Evolutionary conservation across 106 monocot species (phyloP), one percentile per base, ranked within the genome.

Genomic region (Dendrobium chrysotoxum): DNA sequence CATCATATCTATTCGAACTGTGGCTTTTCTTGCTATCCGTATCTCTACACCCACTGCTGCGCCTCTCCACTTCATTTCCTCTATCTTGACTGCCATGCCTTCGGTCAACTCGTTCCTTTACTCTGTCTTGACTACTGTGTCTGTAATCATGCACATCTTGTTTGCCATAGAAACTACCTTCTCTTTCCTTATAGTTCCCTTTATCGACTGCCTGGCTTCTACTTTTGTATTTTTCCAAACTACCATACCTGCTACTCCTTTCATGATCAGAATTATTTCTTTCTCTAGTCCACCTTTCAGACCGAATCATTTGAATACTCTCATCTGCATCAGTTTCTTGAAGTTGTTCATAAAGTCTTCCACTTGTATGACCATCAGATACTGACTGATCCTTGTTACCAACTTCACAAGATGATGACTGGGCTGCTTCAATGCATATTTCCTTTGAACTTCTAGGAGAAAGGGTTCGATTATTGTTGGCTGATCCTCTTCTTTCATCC

Each of bases 21-120:
- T 40, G 78, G 78, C 83, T 90, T n/a, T 86, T 82, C 65, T 87
- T 84, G 47, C 86, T 91, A 21, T 88, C 66, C 40, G 66, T 86
- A 50, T 84, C 84, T 38, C 70, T 76, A 35, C 46, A 20, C 8
- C 39, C 70, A 44, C 28, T 80, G 25, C 64, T 82, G 42, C 20
- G 21, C 39, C 78, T 78, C 35, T 82, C 70, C 45, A 15, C 28
- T 47, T 76, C 76, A 16, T 47, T 26, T 26, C 25, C 13, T 46
- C 76, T 76, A 47, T 76, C 76, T 8, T 47, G 45, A 44, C 47
- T 47, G 25, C 44, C 47, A 76, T 47, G 46, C 45, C 76, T 47
- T 28, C 76, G 47, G 28, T 76, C 76, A 76, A 76, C 2, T 26
- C 78, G 46, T 5, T 79, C 75, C 35, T 77, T 77, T 21, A 42